Evolutionary conservation across 1,284 basidiomycete species (phyloP).

Genomic region (Leccinum pseudoinsigne): DNA sequence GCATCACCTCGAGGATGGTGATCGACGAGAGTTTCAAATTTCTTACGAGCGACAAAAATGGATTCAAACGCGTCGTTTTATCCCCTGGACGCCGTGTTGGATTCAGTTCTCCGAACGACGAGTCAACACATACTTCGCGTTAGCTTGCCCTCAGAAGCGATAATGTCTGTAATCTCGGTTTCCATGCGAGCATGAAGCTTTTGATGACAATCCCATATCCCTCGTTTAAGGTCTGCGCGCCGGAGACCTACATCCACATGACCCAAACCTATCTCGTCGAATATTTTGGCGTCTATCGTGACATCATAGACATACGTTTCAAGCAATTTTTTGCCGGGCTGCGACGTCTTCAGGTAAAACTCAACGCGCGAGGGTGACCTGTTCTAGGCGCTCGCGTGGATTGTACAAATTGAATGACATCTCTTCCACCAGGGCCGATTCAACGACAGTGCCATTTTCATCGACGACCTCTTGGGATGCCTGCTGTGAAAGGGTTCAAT

Average conservation of each 20-base stretch:
- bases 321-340: constrained; percentile 78
- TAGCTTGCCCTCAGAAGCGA: constrained; percentile 38
- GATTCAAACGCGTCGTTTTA: constrained; percentile 36
- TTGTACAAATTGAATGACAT: constrained; percentile 75
- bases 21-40: constrained; percentile 84
- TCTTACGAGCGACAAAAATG: constrained; percentile 76
- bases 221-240: constrained; percentile 61
- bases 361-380: constrained; percentile 61
- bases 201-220: constrained; percentile 92
- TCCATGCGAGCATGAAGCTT: constrained; percentile 58
- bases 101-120: background rate
- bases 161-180: constrained; percentile 55
- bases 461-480: constrained; percentile 22
- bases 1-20: constrained; percentile 90
- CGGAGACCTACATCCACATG: constrained; percentile 49
- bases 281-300: constrained; percentile 65
- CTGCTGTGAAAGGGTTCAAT: constrained; percentile 11
- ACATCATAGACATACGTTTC: constrained; percentile 87
- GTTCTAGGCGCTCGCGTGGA: constrained; percentile 64
- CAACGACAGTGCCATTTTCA: constrained; percentile 18
- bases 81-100: constrained; percentile 10
- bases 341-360: constrained; percentile 65
- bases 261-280: constrained; percentile 60
- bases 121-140: constrained; percentile 20
- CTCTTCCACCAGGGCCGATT: constrained; percentile 34